A percentile compares a stretch with the other conserved stretches of the same genome.
phyloP scores from a whole-genome alignment of 768 basidiomycete species.

The Rhizopogon roseolus region DNA sequence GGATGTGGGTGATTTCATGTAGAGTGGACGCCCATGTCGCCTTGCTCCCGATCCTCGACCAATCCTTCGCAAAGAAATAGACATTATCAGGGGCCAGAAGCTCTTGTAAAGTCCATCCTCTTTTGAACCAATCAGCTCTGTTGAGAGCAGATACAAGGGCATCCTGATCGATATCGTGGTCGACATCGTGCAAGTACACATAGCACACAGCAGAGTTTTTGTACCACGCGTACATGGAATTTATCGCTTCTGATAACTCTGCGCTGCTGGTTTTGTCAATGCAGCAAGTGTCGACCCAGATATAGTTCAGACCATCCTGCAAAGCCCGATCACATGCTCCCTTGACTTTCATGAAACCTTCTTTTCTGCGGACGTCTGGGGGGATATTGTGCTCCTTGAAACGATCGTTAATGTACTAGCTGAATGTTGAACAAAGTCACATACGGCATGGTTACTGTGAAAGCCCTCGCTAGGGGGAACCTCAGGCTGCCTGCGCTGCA shows the following conservation, averaged over 20 bases:
- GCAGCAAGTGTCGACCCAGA: slow-evolving; percentile 16
- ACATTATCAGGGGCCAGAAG: slow-evolving; percentile 11
- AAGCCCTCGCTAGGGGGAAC: not conserved
- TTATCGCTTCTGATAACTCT: slow-evolving; percentile 14
- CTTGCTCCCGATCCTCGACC: slow-evolving; percentile 8
- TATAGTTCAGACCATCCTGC: slow-evolving; percentile 1
- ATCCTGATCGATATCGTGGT: not conserved
- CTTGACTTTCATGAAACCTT: slow-evolving; percentile 5
- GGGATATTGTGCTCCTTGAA: not conserved
- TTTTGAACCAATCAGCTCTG: slow-evolving; percentile 8
- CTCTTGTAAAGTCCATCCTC: slow-evolving; percentile 13
- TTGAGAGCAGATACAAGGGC: not conserved
- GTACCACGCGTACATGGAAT: slow-evolving; percentile 18
- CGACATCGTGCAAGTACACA: slow-evolving; percentile 11
- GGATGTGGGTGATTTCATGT: slow-evolving; percentile 4
- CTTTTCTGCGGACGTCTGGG: not conserved
- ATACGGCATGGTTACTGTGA: not conserved
- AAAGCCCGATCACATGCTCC: not conserved
- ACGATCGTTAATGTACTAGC: not conserved
- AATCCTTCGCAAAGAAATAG: slow-evolving; percentile 10
- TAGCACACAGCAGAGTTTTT: slow-evolving; percentile 9
- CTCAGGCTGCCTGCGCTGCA: not conserved
- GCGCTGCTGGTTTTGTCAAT: slow-evolving; percentile 16
- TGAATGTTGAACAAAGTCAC: not conserved
- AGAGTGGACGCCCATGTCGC: not conserved